Evolutionary conservation across 202 grass and related monocot genomes (phyloP).

Genomic region (Dendrocalamus latiflorus): DNA sequence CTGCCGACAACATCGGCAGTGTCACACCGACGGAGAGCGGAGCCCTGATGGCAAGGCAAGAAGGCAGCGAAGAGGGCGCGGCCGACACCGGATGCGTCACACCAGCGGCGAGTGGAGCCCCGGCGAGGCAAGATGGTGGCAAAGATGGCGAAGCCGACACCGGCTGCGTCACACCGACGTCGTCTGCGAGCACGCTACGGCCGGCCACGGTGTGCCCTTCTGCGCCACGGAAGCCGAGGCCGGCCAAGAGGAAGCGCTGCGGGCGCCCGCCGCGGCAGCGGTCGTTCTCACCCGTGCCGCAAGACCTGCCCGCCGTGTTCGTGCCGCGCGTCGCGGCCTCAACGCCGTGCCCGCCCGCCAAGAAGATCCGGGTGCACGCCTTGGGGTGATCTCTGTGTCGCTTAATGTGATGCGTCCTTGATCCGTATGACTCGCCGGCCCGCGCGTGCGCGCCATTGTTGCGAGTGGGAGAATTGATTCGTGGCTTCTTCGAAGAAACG

Average conservation of each 20-base stretch:
- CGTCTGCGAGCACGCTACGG: slow-evolving; percentile 13
- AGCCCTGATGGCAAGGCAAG: neutral
- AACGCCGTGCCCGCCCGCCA: neutral
- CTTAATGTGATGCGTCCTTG: neutral
- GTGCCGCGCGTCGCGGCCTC: slow-evolving; percentile 7
- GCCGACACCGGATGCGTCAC: slow-evolving; percentile 25
- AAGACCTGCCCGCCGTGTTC: slow-evolving; percentile 52
- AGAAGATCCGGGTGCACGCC: slow-evolving; percentile 31
- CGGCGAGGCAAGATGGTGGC: neutral
- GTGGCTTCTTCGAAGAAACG: neutral
- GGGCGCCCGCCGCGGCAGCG: neutral
- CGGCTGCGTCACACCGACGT: slow-evolving; percentile 54
- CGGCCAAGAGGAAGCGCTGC: slow-evolving; percentile 43
- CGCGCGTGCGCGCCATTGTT: neutral
- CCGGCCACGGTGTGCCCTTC: slow-evolving; percentile 40
- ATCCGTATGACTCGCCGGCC: neutral
- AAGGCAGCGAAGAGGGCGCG: neutral
- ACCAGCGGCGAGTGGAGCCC: neutral
- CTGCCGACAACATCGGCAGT: slow-evolving; percentile 11
- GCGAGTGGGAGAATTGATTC: neutral
- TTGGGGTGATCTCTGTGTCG: slow-evolving; percentile 12
- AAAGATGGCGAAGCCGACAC: neutral
- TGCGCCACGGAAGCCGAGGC: slow-evolving; percentile 47
- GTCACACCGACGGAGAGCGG: slow-evolving; percentile 23
- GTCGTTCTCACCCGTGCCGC: slow-evolving; percentile 40